Percentiles rank a stretch among this genome's conserved stretches.
phyloP scores from a whole-genome alignment of 129 eudicot genomes.

The Tagetes erecta region DNA sequence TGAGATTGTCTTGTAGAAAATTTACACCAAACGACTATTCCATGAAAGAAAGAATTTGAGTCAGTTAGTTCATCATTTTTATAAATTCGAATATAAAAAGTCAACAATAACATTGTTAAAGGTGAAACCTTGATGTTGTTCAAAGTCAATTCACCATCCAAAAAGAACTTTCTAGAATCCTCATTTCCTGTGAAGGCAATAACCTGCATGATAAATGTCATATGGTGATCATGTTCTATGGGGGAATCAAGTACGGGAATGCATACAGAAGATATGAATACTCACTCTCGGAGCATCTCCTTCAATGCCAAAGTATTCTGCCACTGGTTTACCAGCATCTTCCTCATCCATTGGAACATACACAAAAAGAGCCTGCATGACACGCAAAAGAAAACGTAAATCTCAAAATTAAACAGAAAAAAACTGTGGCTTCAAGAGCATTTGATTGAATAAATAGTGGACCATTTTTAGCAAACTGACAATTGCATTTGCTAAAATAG shows the following conservation, averaged over 20 bases:
- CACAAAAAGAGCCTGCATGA: conserved; percentile 58
- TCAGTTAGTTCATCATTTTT: not conserved
- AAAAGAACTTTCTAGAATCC: conserved; percentile 59
- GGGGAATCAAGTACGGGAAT: not conserved
- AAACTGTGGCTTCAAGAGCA: conserved; percentile 1
- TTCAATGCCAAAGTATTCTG: conserved; percentile 69
- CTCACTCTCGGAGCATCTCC: conserved; percentile 68
- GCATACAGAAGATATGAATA: conserved; percentile 18
- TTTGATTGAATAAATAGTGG: not conserved
- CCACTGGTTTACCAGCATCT: conserved; percentile 70
- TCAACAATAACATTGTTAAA: not conserved
- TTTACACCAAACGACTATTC: conserved; percentile 60
- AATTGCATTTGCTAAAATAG: conserved; percentile 3
- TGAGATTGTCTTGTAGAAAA: conserved; percentile 77
- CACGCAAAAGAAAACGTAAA: conserved; percentile 5
- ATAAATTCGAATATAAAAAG: not conserved
- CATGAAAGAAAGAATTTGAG: not conserved
- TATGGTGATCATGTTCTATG: not conserved
- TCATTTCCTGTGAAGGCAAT: conserved; percentile 70
- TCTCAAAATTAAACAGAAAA: not conserved
- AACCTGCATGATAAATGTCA: conserved; percentile 47
- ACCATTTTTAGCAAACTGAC: not conserved
- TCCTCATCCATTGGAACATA: conserved; percentile 69
- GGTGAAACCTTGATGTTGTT: conserved; percentile 58
- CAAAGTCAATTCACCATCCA: conserved; percentile 70